A percentile compares a stretch with the other conserved stretches of the same genome.
phyloP scores from a whole-genome alignment of 768 basidiomycete genomes.

The Amanita brunnescens region DNA sequence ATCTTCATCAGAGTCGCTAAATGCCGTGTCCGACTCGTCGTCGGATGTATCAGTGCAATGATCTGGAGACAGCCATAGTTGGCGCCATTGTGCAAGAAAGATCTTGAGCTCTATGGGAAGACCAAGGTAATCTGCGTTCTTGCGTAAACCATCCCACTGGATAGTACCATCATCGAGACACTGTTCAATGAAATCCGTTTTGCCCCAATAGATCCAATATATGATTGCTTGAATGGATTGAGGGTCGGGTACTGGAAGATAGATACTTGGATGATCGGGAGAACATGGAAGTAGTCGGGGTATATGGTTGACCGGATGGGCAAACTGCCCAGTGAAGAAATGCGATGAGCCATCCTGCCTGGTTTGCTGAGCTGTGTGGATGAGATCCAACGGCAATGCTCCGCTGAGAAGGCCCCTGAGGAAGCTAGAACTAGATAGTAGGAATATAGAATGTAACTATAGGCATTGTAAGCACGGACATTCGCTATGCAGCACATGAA shows the following conservation, averaged over 20 bases:
- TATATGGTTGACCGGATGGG: slow-evolving; percentile 42
- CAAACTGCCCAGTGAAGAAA: slow-evolving; percentile 21
- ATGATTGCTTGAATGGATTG: slow-evolving; percentile 62
- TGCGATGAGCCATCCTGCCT: slow-evolving; percentile 14
- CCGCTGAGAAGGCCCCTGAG: slow-evolving; percentile 66
- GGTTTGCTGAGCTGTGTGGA: slow-evolving; percentile 27
- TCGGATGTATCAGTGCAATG: background rate
- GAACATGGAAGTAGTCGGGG: slow-evolving; percentile 63
- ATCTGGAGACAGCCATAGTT: slow-evolving; percentile 40
- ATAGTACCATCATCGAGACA: slow-evolving; percentile 56
- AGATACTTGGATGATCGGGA: slow-evolving; percentile 58
- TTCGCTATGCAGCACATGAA: background rate
- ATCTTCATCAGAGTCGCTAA: slow-evolving; percentile 26
- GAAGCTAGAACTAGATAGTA: slow-evolving; percentile 74
- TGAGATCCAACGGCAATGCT: slow-evolving; percentile 50
- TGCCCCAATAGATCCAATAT: slow-evolving; percentile 81
- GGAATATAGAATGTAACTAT: slow-evolving; percentile 74
- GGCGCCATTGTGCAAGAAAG: slow-evolving; percentile 71
- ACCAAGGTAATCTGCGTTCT: slow-evolving; percentile 85
- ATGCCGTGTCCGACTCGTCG: slow-evolving; percentile 17
- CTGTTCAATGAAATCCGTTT: slow-evolving; percentile 53
- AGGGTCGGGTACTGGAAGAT: slow-evolving; percentile 69
- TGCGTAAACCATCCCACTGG: slow-evolving; percentile 81
- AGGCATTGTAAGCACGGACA: background rate
- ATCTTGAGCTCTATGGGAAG: slow-evolving; percentile 68